Evolutionary conservation across 1,139 yeast genomes (phyloP), one percentile per base, ranked within the genome.

Genomic region (Candida albicans): DNA sequence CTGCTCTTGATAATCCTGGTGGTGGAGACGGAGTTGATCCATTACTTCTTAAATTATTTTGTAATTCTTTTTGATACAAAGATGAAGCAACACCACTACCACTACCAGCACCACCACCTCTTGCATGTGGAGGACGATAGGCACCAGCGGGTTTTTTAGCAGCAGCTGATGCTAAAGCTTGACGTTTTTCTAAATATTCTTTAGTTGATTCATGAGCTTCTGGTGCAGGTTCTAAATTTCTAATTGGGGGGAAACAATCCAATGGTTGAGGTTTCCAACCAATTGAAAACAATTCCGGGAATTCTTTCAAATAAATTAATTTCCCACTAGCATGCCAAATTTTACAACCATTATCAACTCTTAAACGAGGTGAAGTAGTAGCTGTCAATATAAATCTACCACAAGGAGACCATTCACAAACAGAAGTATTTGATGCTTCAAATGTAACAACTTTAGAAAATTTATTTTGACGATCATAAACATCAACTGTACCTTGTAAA

Each of bases 331-430:
- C 90, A 64, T 93, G 96, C 97, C 98, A 93, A 56, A 95, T 75
- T 65, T 89, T 88, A 55, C 86, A 82, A 44, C 98, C 95, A 64
- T 95, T 95, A 65, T 95, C 99, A 41, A 95, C 99, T 61, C 99
- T 82, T 58, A 95, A 79, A 58, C 99, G 79, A 50, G 99, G 99
- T 18, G 97, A 83, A 0, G 99, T 93, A 7, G 99, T 95, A 22
- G 99, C 99, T 14, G 98, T 91, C 63, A 95, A 71, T 48, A 95
- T 83, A 60, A 78, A 89, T 59, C 95, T 81, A 33, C 99, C 98
- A 68, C 95, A 96, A n/a, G 99, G 99, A 3, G 96, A 84, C 99
- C 99, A 95, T 64, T 87, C 90, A 64, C 97, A 91, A 39, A 86
- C 95, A 26, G 96, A 86, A 10, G 98, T 90, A 68, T 95, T 95